Percentiles rank a stretch among this genome's conserved stretches.
phyloP scores from a whole-genome alignment of 768 basidiomycete genomes.

The Lactifluus volemus region DNA sequence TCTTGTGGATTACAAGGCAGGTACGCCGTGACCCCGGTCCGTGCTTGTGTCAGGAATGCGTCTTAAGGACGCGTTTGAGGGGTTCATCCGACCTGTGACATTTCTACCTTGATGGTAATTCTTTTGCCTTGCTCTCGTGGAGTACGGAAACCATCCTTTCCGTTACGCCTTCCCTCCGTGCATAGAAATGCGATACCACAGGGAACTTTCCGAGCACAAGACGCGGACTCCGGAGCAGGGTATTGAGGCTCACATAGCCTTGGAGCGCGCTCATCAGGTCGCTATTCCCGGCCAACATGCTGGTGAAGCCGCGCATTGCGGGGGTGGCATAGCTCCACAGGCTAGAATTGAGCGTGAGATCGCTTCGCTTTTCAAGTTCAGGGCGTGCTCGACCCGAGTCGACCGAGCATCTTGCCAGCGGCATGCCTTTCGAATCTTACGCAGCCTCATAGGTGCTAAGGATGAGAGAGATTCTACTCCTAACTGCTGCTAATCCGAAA shows the following conservation, averaged over 20 bases:
- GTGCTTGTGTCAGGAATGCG: no score
- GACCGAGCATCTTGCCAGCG: not conserved
- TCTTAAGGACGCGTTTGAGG: no score
- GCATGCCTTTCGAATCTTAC: not conserved
- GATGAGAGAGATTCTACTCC: not conserved
- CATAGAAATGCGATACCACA: conserved; percentile 10
- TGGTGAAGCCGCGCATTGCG: not conserved
- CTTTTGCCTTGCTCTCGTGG: not conserved
- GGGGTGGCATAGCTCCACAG: not conserved
- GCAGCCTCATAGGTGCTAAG: not conserved
- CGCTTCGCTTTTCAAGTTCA: not conserved
- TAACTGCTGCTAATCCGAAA: not conserved
- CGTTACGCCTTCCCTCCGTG: not conserved
- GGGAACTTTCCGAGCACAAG: conserved; percentile 11
- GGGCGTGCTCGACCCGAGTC: not conserved
- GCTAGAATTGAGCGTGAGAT: not conserved
- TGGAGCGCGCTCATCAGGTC: not conserved
- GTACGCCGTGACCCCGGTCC: no score
- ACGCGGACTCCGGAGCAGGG: conserved; percentile 19
- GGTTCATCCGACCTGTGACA: no score
- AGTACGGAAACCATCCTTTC: not conserved
- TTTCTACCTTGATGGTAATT: not conserved
- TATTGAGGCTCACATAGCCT: not conserved
- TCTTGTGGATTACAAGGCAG: no score
- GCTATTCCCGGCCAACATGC: conserved; percentile 1